Conservation (phyloP, 768 basidiomycete genomes). For the Multifurca ochricompacta region DNA sequence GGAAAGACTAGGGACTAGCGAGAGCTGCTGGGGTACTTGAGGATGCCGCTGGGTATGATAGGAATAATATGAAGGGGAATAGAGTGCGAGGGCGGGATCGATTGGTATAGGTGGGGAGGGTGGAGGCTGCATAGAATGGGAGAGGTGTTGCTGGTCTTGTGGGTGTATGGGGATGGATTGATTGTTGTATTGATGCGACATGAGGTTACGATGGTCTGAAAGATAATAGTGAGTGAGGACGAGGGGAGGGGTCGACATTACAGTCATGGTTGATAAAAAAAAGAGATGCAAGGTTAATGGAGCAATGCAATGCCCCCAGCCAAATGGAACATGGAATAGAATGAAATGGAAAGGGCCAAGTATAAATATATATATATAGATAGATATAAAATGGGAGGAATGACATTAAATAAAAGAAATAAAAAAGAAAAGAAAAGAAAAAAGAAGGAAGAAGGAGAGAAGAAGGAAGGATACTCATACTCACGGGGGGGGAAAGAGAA, state of each 20-base stretch:
- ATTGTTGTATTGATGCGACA: slow-evolving; percentile 29
- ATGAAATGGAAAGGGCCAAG: not conserved
- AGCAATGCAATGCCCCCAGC: not conserved
- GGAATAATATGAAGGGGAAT: slow-evolving; percentile 49
- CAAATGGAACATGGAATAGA: not conserved
- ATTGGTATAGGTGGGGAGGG: slow-evolving; percentile 58
- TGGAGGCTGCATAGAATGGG: slow-evolving; percentile 44
- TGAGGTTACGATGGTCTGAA: slow-evolving; percentile 22
- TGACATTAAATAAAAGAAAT: not conserved
- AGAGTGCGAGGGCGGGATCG: slow-evolving; percentile 67
- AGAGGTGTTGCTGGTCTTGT: slow-evolving; percentile 25
- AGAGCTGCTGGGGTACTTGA: slow-evolving; percentile 41
- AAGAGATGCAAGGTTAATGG: not conserved
- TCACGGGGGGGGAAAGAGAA: not conserved
- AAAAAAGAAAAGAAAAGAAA: not conserved
- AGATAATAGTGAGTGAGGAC: slow-evolving; percentile 27
- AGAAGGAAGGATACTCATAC: not conserved
- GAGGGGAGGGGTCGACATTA: slow-evolving; percentile 11
- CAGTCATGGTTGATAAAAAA: slow-evolving; percentile 1
- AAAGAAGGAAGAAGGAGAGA: not conserved
- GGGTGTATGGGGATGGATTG: slow-evolving; percentile 35
- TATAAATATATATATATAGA: slow-evolving; percentile 1
- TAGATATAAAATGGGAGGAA: no score
- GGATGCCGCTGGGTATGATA: slow-evolving; percentile 43
- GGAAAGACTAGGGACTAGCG: slow-evolving; percentile 52